Percentiles rank a stretch among this genome's conserved stretches.
Evolutionary conservation across 2,329 filamentous ascomycete genomes (phyloP).

Genomic region (Botryotinia narcissicola): DNA sequence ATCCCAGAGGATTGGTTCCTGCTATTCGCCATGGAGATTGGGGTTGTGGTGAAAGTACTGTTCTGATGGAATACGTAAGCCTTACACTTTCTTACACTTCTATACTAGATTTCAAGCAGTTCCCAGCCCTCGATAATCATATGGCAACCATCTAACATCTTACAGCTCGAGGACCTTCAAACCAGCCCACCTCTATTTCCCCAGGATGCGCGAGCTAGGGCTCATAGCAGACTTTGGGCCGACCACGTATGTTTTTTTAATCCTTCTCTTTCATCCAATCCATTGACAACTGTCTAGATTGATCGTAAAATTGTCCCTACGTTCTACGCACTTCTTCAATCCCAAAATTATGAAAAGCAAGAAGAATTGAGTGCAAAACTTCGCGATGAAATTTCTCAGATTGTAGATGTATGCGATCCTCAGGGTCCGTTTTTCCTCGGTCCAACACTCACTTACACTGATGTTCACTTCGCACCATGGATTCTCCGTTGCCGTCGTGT

Average conservation of each 20-base stretch:
- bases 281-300: constrained; percentile 49
- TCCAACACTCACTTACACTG: constrained; percentile 40
- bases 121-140: not conserved
- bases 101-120: not conserved
- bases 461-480: constrained; percentile 44
- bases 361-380: constrained; percentile 59
- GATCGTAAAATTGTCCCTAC: constrained; percentile 72
- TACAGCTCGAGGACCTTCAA: constrained; percentile 70
- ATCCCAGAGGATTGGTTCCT: constrained; percentile 73
- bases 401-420: constrained; percentile 40
- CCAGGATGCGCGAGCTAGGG: constrained; percentile 61
- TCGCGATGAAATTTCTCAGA: constrained; percentile 57
- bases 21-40: constrained; percentile 75
- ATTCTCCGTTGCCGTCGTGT: constrained; percentile 42
- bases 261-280: not conserved
- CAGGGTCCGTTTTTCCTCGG: constrained; percentile 41
- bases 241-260: constrained; percentile 61
- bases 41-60: constrained; percentile 77
- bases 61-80: constrained; percentile 80
- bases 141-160: constrained; percentile 8
- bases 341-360: constrained; percentile 58
- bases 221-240: constrained; percentile 75
- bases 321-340: constrained; percentile 73
- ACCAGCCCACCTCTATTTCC: constrained; percentile 62
- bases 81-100: not conserved